Conservation (phyloP, 805 yeast species). For the Wickerhamomyces mucosus region DNA sequence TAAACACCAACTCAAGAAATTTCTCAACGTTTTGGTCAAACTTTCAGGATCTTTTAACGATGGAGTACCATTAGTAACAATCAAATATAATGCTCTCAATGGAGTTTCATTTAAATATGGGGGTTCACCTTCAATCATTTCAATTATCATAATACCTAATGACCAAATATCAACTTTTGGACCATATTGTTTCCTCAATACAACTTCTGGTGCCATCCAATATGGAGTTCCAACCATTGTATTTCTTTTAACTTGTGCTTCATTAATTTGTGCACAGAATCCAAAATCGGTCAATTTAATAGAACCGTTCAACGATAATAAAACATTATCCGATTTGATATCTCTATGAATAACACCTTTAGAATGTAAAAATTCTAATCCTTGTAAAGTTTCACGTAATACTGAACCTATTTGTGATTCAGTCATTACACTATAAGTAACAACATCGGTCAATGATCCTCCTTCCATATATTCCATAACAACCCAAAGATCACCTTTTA, state of each 20-base stretch:
- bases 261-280: constrained; percentile 89
- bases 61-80: constrained; percentile 97
- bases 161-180: constrained; percentile 99
- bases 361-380: constrained; percentile 83
- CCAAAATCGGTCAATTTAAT: constrained; percentile 96
- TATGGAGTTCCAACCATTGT: constrained; percentile 99
- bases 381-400: constrained; percentile 83
- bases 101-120: constrained; percentile 97
- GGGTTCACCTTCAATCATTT: constrained; percentile 98
- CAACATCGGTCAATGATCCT: constrained; percentile 92
- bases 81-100: constrained; percentile 81
- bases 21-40: constrained; percentile 67
- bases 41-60: constrained; percentile 84
- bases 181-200: constrained; percentile 88
- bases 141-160: constrained; percentile 95
- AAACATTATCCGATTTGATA: constrained; percentile 91
- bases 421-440: constrained; percentile 74
- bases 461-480: constrained; percentile 99
- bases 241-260: constrained; percentile 79
- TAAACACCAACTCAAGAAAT: constrained; percentile 80
- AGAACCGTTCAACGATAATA: constrained; percentile 70
- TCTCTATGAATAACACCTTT: constrained; percentile 94
- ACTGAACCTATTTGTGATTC: constrained; percentile 81
- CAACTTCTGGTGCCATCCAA: constrained; percentile 99
- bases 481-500: constrained; percentile 87